Percentiles rank a stretch among this genome's conserved stretches.
Conservation (phyloP, 2,329 filamentous ascomycete species). For the Cryphonectria nitschkei region DNA sequence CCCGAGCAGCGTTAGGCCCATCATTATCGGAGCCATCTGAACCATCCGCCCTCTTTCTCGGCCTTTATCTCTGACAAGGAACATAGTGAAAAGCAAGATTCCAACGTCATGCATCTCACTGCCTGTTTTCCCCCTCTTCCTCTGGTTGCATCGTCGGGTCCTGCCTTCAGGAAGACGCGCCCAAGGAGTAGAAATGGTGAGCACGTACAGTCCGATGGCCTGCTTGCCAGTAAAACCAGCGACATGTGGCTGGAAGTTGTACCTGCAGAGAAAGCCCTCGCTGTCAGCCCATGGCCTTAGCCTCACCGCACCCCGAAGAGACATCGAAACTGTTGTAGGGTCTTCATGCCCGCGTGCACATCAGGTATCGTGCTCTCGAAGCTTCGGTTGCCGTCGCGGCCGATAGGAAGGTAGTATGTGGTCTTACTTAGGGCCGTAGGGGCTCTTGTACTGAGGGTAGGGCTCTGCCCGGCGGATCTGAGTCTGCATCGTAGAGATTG, state of each 20-base stretch:
- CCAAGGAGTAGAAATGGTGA: neutral
- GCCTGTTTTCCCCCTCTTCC: neutral
- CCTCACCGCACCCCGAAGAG: neutral
- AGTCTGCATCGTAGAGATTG: conserved; percentile 42
- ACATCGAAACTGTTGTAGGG: neutral
- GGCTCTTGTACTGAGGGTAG: conserved; percentile 58
- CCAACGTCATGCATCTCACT: neutral
- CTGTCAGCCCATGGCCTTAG: conserved; percentile 36
- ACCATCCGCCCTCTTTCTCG: neutral
- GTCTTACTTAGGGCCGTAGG: conserved; percentile 69
- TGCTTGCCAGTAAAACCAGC: conserved; percentile 55
- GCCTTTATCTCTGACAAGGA: neutral
- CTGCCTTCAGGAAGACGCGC: neutral
- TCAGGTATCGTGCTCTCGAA: neutral
- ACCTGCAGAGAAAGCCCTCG: conserved; percentile 47
- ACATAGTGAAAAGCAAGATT: neutral
- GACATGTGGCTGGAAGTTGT: conserved; percentile 61
- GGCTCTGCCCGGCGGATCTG: conserved; percentile 44
- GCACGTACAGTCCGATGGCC: conserved; percentile 55
- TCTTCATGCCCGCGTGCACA: too few relatives aligned
- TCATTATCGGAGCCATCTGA: neutral
- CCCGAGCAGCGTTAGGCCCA: neutral
- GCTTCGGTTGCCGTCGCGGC: conserved; percentile 10
- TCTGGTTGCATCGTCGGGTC: neutral
- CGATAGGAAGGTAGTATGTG: conserved; percentile 26